Conservation (phyloP, 2,329 filamentous ascomycete genomes). For the Myotisia sp. region DNA sequence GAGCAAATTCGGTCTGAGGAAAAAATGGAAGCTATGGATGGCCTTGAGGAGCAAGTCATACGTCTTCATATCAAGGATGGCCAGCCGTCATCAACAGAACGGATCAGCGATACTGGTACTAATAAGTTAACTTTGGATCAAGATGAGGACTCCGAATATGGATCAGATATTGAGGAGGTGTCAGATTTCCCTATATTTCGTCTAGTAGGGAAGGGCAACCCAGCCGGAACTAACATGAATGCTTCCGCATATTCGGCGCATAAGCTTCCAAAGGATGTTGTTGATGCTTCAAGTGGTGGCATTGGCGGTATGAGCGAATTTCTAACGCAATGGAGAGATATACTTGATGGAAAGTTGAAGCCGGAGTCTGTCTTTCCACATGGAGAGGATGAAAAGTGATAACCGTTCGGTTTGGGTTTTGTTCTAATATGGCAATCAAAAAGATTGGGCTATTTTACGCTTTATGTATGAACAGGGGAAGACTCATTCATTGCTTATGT, state of each 20-base stretch:
- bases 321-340: constrained; percentile 57
- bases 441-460: too few relatives aligned
- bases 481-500: too few relatives aligned
- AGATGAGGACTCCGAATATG: constrained; percentile 18
- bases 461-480: too few relatives aligned
- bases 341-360: constrained; percentile 31
- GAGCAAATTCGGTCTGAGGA: background rate
- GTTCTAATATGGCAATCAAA: too few relatives aligned
- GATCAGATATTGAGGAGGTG: constrained; percentile 40
- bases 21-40: constrained; percentile 34
- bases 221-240: constrained; percentile 73
- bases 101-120: too few relatives aligned
- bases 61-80: constrained; percentile 1
- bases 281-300: constrained; percentile 51
- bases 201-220: constrained; percentile 69
- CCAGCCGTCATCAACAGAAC: background rate
- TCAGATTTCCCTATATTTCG: constrained; percentile 51
- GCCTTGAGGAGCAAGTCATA: constrained; percentile 6
- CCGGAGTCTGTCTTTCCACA: constrained; percentile 24
- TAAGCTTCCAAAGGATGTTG: constrained; percentile 86
- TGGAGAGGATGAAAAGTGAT: too few relatives aligned
- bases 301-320: constrained; percentile 71
- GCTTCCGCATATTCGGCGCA: constrained; percentile 85
- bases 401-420: too few relatives aligned
- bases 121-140: background rate